Conservation (phyloP, 2,329 filamentous ascomycete species). For the Fusarium euwallaceae region DNA sequence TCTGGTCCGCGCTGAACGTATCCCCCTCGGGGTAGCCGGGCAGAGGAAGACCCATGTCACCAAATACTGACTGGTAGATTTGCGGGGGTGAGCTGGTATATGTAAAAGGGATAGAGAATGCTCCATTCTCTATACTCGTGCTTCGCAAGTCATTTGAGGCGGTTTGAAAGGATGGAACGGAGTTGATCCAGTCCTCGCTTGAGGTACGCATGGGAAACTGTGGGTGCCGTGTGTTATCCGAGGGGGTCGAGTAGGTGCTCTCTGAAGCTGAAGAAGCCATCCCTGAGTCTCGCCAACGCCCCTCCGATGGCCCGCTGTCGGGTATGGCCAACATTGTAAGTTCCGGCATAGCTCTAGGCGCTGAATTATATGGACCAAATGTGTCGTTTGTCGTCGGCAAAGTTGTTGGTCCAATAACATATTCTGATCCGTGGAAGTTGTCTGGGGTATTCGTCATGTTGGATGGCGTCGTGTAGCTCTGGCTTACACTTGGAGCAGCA, state of each 20-base stretch:
- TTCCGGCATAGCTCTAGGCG: slow-evolving; percentile 42
- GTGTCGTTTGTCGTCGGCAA: slow-evolving; percentile 31
- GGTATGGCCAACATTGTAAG: slow-evolving; percentile 44
- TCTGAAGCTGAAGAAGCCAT: slow-evolving; percentile 62
- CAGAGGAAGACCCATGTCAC: slow-evolving; percentile 49
- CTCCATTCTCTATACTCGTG: slow-evolving; percentile 37
- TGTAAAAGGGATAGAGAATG: slow-evolving; percentile 46
- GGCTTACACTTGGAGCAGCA: slow-evolving; percentile 17
- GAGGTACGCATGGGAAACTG: slow-evolving; percentile 46
- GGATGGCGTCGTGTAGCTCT: slow-evolving; percentile 25
- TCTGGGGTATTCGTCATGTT: slow-evolving; percentile 34
- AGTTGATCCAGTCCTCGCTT: slow-evolving; percentile 50
- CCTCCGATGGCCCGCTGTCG: slow-evolving; percentile 31
- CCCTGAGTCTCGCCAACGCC: slow-evolving; percentile 55
- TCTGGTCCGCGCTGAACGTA: slow-evolving; percentile 53
- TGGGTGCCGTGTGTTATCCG: slow-evolving; percentile 52
- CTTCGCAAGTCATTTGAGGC: slow-evolving; percentile 32
- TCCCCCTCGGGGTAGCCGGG: slow-evolving; percentile 54
- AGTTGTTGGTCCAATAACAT: slow-evolving; percentile 39
- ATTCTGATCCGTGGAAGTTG: slow-evolving; percentile 42
- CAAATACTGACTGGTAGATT: slow-evolving; percentile 53
- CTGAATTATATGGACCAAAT: slow-evolving; percentile 35
- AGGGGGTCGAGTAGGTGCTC: slow-evolving; percentile 62
- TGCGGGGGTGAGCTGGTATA: slow-evolving; percentile 48
- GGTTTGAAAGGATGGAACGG: slow-evolving; percentile 47